phyloP scores from a whole-genome alignment of 345 rosid genomes.

The Euphorbia pulcherrima region DNA sequence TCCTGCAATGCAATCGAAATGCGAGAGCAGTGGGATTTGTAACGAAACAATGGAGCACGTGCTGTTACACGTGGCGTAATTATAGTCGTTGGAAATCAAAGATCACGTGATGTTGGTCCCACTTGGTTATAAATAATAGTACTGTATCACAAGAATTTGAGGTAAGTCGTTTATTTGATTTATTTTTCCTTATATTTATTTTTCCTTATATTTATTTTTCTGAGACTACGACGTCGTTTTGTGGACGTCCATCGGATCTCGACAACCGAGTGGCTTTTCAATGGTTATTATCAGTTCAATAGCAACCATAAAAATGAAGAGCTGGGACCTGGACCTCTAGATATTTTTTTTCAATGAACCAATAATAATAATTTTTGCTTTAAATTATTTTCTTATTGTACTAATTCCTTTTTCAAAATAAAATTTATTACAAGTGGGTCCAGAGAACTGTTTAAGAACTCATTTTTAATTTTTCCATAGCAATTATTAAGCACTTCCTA shows the following conservation, averaged over 20 bases:
- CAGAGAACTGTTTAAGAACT: too few species aligned
- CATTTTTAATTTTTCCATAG: too few species aligned
- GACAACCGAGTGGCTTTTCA: not conserved
- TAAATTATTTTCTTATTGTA: too few species aligned
- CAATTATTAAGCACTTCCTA: too few species aligned
- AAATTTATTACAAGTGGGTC: too few species aligned
- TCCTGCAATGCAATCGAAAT: not conserved
- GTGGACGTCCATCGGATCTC: too few species aligned
- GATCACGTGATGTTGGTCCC: conserved; percentile 18
- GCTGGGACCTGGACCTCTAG: not conserved
- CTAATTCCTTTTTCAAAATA: too few species aligned
- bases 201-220: too few species aligned
- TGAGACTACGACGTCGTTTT: too few species aligned
- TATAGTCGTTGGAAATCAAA: not conserved
- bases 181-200: too few species aligned
- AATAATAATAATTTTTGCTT: too few species aligned
- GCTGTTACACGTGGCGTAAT: conserved; percentile 20
- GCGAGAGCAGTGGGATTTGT: not conserved
- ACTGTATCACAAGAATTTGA: not conserved
- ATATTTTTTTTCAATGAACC: not conserved
- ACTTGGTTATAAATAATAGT: not conserved
- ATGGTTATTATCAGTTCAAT: not conserved
- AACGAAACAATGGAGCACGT: not conserved
- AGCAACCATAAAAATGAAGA: not conserved
- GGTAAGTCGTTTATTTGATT: not conserved